Conservation (phyloP, 495 filamentous ascomycete genomes). For the Daldinia caldariorum region DNA sequence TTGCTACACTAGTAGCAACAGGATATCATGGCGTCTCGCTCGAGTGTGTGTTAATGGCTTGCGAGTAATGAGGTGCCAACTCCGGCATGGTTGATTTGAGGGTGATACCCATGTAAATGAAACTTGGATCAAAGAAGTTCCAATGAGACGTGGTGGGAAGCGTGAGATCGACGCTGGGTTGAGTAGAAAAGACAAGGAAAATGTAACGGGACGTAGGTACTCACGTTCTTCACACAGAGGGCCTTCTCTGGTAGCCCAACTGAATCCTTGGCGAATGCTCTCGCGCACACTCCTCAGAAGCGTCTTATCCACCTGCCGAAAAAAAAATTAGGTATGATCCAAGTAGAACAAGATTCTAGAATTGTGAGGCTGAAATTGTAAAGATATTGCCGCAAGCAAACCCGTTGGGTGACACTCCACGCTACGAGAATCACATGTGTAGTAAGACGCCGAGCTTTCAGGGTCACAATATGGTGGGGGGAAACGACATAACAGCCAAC, state of each 20-base stretch:
- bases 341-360: slow-evolving; percentile 39
- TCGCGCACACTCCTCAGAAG: slow-evolving; percentile 87
- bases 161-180: slow-evolving; percentile 43
- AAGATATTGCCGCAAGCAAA: slow-evolving; percentile 42
- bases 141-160: slow-evolving; percentile 27
- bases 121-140: slow-evolving; percentile 20
- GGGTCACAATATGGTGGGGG: slow-evolving; percentile 44
- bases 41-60: slow-evolving; percentile 6
- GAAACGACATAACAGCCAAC: slow-evolving; percentile 44
- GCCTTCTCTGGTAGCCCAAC: slow-evolving; percentile 94
- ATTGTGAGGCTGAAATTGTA: slow-evolving; percentile 42
- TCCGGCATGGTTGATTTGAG: slow-evolving; percentile 16
- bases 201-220: slow-evolving; percentile 52
- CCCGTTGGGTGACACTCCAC: slow-evolving; percentile 41
- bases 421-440: slow-evolving; percentile 30
- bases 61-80: slow-evolving; percentile 14
- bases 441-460: slow-evolving; percentile 47
- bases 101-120: slow-evolving; percentile 5
- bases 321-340: slow-evolving; percentile 47
- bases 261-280: slow-evolving; percentile 92
- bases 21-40: slow-evolving; percentile 1
- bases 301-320: slow-evolving; percentile 82
- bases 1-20: slow-evolving; percentile 14
- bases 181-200: slow-evolving; percentile 34
- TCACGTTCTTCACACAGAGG: slow-evolving; percentile 98